phyloP scores from a whole-genome alignment of 768 basidiomycete genomes.

The Auriscalpium orientale region DNA sequence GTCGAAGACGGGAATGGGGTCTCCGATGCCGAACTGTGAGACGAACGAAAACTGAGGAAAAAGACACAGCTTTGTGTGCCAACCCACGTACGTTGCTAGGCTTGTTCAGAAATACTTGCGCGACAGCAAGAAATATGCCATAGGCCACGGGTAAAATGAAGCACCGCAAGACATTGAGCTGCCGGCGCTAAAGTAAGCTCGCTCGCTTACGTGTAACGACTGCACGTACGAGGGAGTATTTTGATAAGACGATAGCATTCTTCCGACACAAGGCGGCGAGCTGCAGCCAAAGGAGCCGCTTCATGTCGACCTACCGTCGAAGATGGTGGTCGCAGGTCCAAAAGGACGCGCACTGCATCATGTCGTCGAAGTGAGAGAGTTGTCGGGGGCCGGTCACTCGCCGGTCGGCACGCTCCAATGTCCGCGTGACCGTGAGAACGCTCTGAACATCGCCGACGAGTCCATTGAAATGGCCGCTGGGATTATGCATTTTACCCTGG shows the following conservation, averaged over 20 bases:
- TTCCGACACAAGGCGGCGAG: constrained; percentile 56
- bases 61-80: background rate
- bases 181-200: background rate
- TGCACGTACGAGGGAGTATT: constrained; percentile 51
- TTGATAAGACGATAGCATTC: constrained; percentile 67
- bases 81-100: constrained; percentile 47
- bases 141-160: constrained; percentile 58
- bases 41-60: background rate
- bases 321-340: constrained; percentile 17
- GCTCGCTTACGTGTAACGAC: background rate
- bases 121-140: constrained; percentile 59
- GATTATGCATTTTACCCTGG: no score
- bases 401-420: no score
- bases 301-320: constrained; percentile 13
- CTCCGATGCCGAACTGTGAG: constrained; percentile 57
- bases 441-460: background rate
- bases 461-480: background rate
- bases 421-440: background rate
- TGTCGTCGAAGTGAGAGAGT: background rate
- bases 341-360: background rate
- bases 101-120: constrained; percentile 51
- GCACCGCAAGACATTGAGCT: constrained; percentile 57
- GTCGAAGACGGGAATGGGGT: constrained; percentile 40
- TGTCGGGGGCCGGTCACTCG: background rate
- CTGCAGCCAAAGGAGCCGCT: constrained; percentile 50